These are phyloP conservation scores for Bretschneidera sinensis DNA, from an alignment of 345 rosid species.

Conservation along the genomic window DNA sequence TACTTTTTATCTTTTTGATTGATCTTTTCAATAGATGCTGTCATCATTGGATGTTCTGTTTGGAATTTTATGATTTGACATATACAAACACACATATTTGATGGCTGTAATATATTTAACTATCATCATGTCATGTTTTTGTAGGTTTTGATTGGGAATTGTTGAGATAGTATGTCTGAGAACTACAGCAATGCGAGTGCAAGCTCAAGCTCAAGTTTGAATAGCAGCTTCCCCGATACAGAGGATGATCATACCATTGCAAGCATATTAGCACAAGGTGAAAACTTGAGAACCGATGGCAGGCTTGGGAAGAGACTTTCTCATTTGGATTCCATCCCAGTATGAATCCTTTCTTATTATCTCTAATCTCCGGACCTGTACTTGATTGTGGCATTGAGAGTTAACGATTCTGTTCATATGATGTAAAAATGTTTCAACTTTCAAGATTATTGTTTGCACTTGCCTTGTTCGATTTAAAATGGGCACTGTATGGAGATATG, in stretches of 20 bases:
- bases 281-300: constrained; percentile 34
- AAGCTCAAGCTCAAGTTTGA: constrained; percentile 81
- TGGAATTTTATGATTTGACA: too few relatives aligned
- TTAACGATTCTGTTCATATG: neutral
- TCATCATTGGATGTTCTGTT: too few relatives aligned
- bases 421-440: neutral
- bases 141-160: constrained; percentile 9
- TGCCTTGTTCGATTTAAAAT: too few relatives aligned
- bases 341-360: constrained; percentile 18
- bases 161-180: constrained; percentile 43
- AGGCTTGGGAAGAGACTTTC: constrained; percentile 79
- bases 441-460: neutral
- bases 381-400: neutral
- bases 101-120: neutral
- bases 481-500: too few relatives aligned
- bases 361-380: too few relatives aligned
- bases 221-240: constrained; percentile 64
- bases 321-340: constrained; percentile 89
- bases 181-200: constrained; percentile 51
- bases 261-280: constrained; percentile 61
- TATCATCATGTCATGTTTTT: constrained; percentile 3
- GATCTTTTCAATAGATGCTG: too few relatives aligned
- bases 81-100: too few relatives aligned
- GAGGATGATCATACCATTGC: constrained; percentile 90
- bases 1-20: too few relatives aligned